Percentiles rank a stretch among this genome's conserved stretches.
These are phyloP conservation scores for Trichoderma arundinaceum DNA, from an alignment of 2,329 filamentous ascomycete species.

Conservation along the genomic window DNA sequence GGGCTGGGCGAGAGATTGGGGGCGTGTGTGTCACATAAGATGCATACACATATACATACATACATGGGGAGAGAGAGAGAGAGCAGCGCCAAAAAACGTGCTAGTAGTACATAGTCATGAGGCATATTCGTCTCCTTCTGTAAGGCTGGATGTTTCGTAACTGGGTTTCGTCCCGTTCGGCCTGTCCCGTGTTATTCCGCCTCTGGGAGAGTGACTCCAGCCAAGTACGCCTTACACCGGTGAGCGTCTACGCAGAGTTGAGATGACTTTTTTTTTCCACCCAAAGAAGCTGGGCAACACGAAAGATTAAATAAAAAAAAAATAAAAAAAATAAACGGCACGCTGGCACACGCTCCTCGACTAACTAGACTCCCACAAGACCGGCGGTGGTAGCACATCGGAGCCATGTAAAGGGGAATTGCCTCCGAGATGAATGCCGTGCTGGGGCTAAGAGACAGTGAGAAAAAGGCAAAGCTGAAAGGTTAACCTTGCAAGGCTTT, in stretches of 20 bases:
- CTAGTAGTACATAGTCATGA: too few species aligned
- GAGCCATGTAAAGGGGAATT: not conserved
- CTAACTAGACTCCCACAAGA: conserved; percentile 6
- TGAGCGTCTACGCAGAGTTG: too few species aligned
- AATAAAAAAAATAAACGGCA: not conserved
- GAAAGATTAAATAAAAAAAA: not conserved
- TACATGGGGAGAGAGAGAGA: not conserved
- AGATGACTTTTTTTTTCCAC: too few species aligned
- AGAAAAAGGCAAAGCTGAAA: not conserved
- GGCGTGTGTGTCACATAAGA: not conserved
- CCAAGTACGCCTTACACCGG: too few species aligned
- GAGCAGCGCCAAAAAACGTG: too few species aligned
- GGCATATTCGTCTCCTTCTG: too few species aligned
- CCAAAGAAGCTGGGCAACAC: not conserved
- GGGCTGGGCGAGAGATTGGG: not conserved
- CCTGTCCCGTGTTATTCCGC: too few species aligned
- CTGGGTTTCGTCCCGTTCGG: too few species aligned
- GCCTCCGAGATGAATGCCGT: not conserved
- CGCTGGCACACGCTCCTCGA: not conserved
- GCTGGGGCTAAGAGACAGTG: not conserved
- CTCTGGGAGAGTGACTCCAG: too few species aligned
- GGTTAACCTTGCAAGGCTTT: not conserved
- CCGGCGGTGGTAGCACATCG: conserved; percentile 16
- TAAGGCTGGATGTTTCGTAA: too few species aligned
- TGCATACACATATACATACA: not conserved